Conservation (phyloP, 805 yeast genomes). For the Suhomyces sp. region DNA sequence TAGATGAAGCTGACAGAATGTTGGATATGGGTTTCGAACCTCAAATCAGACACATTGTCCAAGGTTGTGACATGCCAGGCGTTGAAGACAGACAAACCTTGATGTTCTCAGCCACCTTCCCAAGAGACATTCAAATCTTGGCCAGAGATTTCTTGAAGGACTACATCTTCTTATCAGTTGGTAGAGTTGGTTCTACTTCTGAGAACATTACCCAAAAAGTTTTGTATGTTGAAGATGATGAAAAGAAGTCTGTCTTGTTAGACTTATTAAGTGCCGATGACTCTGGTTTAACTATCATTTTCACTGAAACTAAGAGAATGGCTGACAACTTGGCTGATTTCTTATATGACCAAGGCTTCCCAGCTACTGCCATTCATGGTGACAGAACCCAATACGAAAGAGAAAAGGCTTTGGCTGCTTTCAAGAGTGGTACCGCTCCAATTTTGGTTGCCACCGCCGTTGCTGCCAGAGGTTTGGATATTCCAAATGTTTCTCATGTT, state of each 20-base stretch:
- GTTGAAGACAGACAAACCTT: slow-evolving; percentile 91
- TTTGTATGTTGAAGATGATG: slow-evolving; percentile 89
- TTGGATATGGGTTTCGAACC: slow-evolving; percentile 99
- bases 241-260: slow-evolving; percentile 86
- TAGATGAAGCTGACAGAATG: slow-evolving; percentile 99
- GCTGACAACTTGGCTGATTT: slow-evolving; percentile 95
- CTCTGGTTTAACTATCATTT: slow-evolving; percentile 84
- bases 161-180: slow-evolving; percentile 94
- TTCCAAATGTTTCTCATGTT: slow-evolving; percentile 97
- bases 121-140: slow-evolving; percentile 92
- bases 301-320: slow-evolving; percentile 98
- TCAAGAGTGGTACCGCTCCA: slow-evolving; percentile 89
- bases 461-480: slow-evolving; percentile 99
- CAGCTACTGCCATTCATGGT: slow-evolving; percentile 99
- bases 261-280: slow-evolving; percentile 76
- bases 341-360: slow-evolving; percentile 83
- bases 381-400: slow-evolving; percentile 98
- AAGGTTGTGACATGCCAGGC: slow-evolving; percentile 96
- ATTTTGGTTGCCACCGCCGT: slow-evolving; percentile 98
- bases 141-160: slow-evolving; percentile 97
- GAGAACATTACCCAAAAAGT: slow-evolving; percentile 97
- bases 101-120: slow-evolving; percentile 99
- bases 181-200: slow-evolving; percentile 98
- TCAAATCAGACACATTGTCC: slow-evolving; percentile 97
- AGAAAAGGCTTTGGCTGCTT: slow-evolving; percentile 93